Base-by-base conservation (phyloP, 345 rosid genomes). In the Arabidopsis arenosa region DNA sequence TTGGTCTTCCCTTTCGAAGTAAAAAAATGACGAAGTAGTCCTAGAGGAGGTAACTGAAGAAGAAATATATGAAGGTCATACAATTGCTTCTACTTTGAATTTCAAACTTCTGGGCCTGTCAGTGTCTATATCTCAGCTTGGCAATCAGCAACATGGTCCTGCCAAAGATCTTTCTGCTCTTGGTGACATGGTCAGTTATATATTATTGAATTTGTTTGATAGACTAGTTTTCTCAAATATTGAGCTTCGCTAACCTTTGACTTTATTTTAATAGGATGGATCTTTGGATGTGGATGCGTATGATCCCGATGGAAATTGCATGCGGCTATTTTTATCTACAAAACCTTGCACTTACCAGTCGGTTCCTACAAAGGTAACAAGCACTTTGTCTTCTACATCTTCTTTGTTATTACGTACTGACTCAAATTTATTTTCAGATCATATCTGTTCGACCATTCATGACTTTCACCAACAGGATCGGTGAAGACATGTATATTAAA, bases 391-490 rank as follows among this genome's bases (percentile, higher is more conserved):
- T 52, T 78, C 36, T 58, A 66, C 64, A 52, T 18, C 26, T 32
- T 52, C 33, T 52, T 57, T 28, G n/a, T 47, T 61, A 68, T 37
- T 36, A 54, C 51, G 37, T 68, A 47, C 67, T 68, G 56, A 74
- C 79, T 66, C 57, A 5, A 15, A n/a, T 47, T 40, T 73, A 17
- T 77, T 75, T 48, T 40, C 78, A 95, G 99, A 91, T 92, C 48
- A 88, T 95, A 79, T 88, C 88, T 55, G 76, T 95, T 73, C 90
- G 97, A 32, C 99, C 99, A 63, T 92, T 88, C 84, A 87, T 92
- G 86, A 95, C 97, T 58, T 92, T 92, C 77, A 92, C 99, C 44
- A 95, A 95, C 65, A 92, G 97, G 79, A 82, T 90, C 30, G 99
- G 99, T 74, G 89, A 83, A 82, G 87, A 92, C 73, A 76, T 95